Evolutionary conservation across 148 eudicot species (phyloP).

Genomic region (Vaccinium myrtillus): DNA sequence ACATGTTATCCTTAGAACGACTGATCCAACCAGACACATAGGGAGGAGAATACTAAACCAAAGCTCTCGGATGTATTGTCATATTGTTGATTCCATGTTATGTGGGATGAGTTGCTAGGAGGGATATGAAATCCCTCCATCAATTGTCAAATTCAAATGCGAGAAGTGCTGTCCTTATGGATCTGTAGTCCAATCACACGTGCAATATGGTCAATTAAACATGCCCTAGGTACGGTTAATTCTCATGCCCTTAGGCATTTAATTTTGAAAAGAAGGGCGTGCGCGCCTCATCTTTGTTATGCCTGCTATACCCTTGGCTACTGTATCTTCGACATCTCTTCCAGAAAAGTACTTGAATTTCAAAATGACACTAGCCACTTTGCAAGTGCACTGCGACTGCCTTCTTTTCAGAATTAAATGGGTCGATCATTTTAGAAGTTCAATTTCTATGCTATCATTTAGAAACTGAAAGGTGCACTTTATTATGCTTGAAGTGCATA

Average conservation of each 20-base stretch:
- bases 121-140: not conserved
- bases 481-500: slow-evolving; percentile 2
- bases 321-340: not conserved
- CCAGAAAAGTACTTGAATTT: not conserved
- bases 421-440: too few species aligned
- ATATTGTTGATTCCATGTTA: not conserved
- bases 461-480: not conserved
- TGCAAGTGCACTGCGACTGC: not conserved
- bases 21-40: not conserved
- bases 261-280: too few species aligned
- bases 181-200: not conserved
- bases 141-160: not conserved
- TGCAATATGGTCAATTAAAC: not conserved
- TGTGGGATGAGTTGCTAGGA: not conserved
- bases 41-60: not conserved
- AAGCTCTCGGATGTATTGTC: not conserved
- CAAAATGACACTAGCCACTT: not conserved
- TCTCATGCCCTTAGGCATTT: not conserved
- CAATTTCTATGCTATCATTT: not conserved
- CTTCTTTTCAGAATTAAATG: not conserved
- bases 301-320: not conserved
- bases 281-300: not conserved
- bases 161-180: not conserved
- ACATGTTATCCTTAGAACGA: not conserved
- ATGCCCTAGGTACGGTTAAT: not conserved